A percentile compares a stretch with the other conserved stretches of the same genome.
phyloP scores from a whole-genome alignment of 805 yeast genomes.

The Saturnispora silvae region DNA sequence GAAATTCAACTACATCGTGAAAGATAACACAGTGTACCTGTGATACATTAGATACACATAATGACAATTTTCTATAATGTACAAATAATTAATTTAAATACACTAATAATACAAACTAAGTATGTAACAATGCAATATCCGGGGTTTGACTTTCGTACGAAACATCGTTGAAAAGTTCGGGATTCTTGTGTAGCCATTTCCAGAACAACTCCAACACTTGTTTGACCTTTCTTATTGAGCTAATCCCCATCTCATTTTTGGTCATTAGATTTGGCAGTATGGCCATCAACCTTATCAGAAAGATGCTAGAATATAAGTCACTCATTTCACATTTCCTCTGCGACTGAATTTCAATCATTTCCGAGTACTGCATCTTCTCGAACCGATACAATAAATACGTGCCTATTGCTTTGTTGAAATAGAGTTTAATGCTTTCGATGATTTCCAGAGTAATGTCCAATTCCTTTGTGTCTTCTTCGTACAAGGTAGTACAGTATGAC shows the following conservation, averaged over 20 bases:
- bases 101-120: no score
- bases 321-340: conserved; percentile 17
- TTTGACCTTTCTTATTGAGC: conserved; percentile 46
- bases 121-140: conserved; percentile 12
- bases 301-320: conserved; percentile 70
- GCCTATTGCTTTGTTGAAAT: conserved; percentile 68
- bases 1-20: conserved; percentile 12
- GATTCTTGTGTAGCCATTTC: conserved; percentile 38
- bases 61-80: background rate
- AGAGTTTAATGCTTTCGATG: conserved; percentile 54
- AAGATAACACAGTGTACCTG: conserved; percentile 14
- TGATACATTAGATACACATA: background rate
- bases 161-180: conserved; percentile 27
- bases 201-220: conserved; percentile 45
- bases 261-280: conserved; percentile 76
- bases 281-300: conserved; percentile 65
- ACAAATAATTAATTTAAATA: no score
- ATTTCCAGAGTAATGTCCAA: conserved; percentile 54
- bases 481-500: conserved; percentile 24
- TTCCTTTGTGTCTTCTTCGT: conserved; percentile 34
- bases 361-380: conserved; percentile 65
- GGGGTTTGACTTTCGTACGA: conserved; percentile 44
- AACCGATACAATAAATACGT: conserved; percentile 60
- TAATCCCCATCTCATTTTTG: conserved; percentile 72
- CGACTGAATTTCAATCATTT: conserved; percentile 31